Conservation (phyloP, 257 asterid species). For the Linderniella brevidens region DNA sequence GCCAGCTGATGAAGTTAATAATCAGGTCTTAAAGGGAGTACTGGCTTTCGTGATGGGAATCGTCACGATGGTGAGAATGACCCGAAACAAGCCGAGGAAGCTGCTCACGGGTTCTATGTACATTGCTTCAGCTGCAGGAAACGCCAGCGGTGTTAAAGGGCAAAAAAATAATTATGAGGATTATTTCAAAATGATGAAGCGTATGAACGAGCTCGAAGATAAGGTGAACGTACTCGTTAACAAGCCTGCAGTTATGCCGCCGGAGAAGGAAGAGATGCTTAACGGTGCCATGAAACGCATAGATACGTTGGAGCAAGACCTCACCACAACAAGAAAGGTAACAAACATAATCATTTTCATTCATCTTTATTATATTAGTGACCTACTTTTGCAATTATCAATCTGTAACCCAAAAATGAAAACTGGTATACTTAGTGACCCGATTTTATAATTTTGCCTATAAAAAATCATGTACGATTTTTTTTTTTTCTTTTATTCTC, state of each 20-base stretch:
- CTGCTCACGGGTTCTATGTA: slow-evolving; percentile 39
- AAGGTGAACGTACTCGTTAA: slow-evolving; percentile 33
- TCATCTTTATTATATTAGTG: too few species aligned
- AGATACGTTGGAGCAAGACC: slow-evolving; percentile 53
- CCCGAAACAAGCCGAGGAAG: slow-evolving; percentile 70
- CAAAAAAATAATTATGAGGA: slow-evolving; percentile 26
- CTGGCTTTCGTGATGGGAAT: slow-evolving; percentile 69
- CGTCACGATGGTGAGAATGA: slow-evolving; percentile 68
- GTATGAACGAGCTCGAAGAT: slow-evolving; percentile 79
- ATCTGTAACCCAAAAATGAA: too few species aligned
- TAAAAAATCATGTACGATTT: not conserved
- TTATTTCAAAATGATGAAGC: slow-evolving; percentile 69
- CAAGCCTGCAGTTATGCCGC: slow-evolving; percentile 51
- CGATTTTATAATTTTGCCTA: too few species aligned
- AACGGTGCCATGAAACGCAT: slow-evolving; percentile 48
- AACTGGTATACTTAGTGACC: too few species aligned
- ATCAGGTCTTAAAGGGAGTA: slow-evolving; percentile 44
- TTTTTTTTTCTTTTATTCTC: too few species aligned
- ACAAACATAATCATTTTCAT: not conserved
- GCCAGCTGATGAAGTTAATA: slow-evolving; percentile 21
- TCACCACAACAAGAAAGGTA: slow-evolving; percentile 59
- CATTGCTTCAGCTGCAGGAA: slow-evolving; percentile 19
- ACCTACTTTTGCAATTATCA: too few species aligned
- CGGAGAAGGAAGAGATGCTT: slow-evolving; percentile 73
- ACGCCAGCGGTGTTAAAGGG: slow-evolving; percentile 9